These are phyloP conservation scores for Paecilomyces variotii DNA, from an alignment of 2,329 filamentous ascomycete species.

Conservation along the genomic window DNA sequence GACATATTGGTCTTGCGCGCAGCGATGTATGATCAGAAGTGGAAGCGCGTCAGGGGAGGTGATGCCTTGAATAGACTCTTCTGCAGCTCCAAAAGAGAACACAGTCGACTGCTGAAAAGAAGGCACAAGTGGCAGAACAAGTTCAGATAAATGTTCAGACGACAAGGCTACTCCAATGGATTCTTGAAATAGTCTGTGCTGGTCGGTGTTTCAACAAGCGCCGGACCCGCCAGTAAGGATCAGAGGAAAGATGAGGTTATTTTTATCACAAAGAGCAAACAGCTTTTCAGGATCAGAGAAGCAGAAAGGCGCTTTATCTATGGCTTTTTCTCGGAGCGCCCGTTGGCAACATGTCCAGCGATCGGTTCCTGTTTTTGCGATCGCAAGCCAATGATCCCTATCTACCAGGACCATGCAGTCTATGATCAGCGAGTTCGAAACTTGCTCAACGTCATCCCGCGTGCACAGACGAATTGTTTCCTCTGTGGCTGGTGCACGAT, in stretches of 20 bases:
- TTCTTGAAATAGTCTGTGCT: not conserved
- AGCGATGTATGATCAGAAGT: not conserved
- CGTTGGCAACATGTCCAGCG: not conserved
- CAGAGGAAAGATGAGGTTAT: not conserved
- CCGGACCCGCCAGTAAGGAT: not conserved
- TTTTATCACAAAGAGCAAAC: not conserved
- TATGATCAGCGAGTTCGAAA: not conserved
- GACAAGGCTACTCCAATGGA: not conserved
- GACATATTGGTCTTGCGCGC: constrained; percentile 7
- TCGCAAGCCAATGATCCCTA: not conserved
- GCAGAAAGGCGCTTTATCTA: not conserved
- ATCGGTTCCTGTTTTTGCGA: not conserved
- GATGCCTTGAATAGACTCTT: not conserved
- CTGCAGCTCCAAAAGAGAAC: not conserved
- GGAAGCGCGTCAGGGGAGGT: not conserved
- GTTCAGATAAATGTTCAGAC: not conserved
- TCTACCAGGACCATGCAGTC: not conserved
- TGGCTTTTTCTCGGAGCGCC: not conserved
- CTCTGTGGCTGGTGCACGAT: not conserved
- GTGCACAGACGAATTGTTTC: constrained; percentile 1
- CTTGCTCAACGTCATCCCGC: constrained; percentile 2
- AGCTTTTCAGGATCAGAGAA: not conserved
- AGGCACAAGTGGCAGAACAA: not conserved
- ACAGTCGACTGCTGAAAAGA: not conserved
- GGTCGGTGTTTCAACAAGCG: not conserved